These are phyloP conservation scores for Lolium rigidum DNA, from an alignment of 176 grass and related monocot species.

Conservation along the genomic window DNA sequence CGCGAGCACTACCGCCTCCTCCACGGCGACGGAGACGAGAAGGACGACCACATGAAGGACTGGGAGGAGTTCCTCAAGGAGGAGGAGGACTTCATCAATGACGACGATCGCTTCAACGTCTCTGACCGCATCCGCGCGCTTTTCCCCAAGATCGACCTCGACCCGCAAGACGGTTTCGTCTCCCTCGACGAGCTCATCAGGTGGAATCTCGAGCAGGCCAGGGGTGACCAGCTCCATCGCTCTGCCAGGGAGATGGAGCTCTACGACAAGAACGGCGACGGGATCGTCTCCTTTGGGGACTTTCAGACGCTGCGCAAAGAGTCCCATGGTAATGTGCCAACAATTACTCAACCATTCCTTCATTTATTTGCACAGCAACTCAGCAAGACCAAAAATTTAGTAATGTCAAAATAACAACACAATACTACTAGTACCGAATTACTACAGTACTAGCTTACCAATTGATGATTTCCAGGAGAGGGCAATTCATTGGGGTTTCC, in stretches of 20 bases:
- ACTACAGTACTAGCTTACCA: not conserved
- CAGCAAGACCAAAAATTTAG: not conserved
- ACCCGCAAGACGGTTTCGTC: slow-evolving; percentile 68
- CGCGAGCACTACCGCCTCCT: slow-evolving; percentile 67
- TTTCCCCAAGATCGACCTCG: slow-evolving; percentile 76
- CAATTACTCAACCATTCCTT: not conserved
- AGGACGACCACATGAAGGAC: slow-evolving; percentile 65
- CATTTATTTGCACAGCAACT: not conserved
- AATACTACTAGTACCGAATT: not conserved
- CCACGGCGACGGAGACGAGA: slow-evolving; percentile 30
- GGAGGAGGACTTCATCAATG: slow-evolving; percentile 72
- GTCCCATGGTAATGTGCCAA: slow-evolving; percentile 40
- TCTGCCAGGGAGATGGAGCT: slow-evolving; percentile 80
- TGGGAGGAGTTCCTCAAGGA: slow-evolving; percentile 87
- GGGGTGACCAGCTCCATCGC: slow-evolving; percentile 62
- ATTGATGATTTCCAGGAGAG: slow-evolving; percentile 44
- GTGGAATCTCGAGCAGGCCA: slow-evolving; percentile 78
- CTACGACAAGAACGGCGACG: slow-evolving; percentile 73
- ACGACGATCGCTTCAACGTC: slow-evolving; percentile 79
- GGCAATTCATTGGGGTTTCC: slow-evolving; percentile 52
- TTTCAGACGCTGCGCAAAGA: slow-evolving; percentile 42
- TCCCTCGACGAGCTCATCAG: slow-evolving; percentile 66
- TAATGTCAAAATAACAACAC: not conserved
- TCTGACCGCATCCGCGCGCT: slow-evolving; percentile 63
- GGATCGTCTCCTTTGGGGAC: slow-evolving; percentile 63